phyloP scores from a whole-genome alignment of 73 alveolate species.

The Tetrahymena malaccensis region DNA sequence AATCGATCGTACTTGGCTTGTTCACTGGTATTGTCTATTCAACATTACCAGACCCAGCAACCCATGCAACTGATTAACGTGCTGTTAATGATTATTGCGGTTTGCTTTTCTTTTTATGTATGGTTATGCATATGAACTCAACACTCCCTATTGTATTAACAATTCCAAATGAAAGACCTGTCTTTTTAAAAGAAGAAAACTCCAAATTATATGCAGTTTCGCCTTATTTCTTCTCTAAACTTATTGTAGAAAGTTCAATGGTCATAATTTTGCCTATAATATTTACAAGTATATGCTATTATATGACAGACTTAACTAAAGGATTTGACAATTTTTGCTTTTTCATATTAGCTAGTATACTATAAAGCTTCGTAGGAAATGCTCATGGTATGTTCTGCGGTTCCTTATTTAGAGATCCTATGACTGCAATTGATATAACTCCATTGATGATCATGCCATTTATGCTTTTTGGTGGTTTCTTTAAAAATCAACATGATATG shows the following conservation, averaged over 20 bases:
- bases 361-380: background rate
- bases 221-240: constrained; percentile 22
- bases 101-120: background rate
- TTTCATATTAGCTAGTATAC: background rate
- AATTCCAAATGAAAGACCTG: constrained; percentile 24
- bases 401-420: background rate
- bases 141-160: constrained; percentile 8
- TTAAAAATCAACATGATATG: constrained; percentile 26
- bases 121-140: constrained; percentile 1
- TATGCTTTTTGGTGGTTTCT: constrained; percentile 17
- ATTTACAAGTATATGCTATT: constrained; percentile 3
- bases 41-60: constrained; percentile 2
- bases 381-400: constrained; percentile 5
- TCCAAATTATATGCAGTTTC: constrained; percentile 9
- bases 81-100: background rate
- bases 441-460: background rate
- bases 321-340: background rate
- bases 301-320: constrained; percentile 8
- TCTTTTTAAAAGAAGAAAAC: constrained; percentile 44
- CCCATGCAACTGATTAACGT: background rate
- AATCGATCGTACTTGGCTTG: constrained; percentile 1
- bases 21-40: constrained; percentile 30
- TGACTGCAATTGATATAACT: background rate
- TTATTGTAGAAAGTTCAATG: constrained; percentile 17
- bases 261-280: constrained; percentile 7